phyloP scores from a whole-genome alignment of 2,329 filamentous ascomycete genomes.

The Cladophialophora exuberans region DNA sequence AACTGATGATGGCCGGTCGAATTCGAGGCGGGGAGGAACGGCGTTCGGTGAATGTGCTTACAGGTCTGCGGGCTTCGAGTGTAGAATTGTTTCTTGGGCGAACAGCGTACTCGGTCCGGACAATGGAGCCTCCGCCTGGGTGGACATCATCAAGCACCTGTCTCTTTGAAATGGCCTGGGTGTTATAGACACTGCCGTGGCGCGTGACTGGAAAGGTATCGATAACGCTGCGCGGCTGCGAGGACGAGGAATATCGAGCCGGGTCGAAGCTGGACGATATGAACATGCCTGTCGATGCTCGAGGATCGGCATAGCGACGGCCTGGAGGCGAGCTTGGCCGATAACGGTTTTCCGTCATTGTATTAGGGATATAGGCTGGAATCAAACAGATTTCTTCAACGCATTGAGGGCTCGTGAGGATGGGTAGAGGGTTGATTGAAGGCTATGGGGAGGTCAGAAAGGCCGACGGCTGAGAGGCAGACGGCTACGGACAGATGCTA shows the following conservation, averaged over 20 bases:
- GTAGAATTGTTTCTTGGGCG: constrained; percentile 33
- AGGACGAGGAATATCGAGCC: constrained; percentile 20
- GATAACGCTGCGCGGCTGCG: constrained; percentile 20
- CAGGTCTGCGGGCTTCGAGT: constrained; percentile 28
- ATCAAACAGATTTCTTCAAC: not conserved
- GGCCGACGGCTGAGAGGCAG: not conserved
- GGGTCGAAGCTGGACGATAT: constrained; percentile 32
- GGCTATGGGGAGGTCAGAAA: not conserved
- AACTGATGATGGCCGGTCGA: constrained; percentile 32
- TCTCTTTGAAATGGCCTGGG: constrained; percentile 29
- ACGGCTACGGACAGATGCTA: not conserved
- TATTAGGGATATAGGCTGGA: not conserved
- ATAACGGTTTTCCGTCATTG: constrained; percentile 30
- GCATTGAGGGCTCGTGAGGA: constrained; percentile 13
- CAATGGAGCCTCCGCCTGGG: constrained; percentile 24
- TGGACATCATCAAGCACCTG: constrained; percentile 29
- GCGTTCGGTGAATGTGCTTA: constrained; percentile 29
- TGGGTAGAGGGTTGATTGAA: not conserved
- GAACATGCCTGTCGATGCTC: constrained; percentile 31
- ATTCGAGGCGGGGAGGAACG: constrained; percentile 28
- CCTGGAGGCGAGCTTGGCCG: constrained; percentile 24
- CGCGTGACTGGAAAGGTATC: constrained; percentile 23
- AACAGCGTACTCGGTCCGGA: constrained; percentile 33
- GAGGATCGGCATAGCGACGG: constrained; percentile 25
- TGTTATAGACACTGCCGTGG: constrained; percentile 27